Base-by-base conservation (phyloP, 2,329 filamentous ascomycete species). In the Ascochyta pisi region DNA sequence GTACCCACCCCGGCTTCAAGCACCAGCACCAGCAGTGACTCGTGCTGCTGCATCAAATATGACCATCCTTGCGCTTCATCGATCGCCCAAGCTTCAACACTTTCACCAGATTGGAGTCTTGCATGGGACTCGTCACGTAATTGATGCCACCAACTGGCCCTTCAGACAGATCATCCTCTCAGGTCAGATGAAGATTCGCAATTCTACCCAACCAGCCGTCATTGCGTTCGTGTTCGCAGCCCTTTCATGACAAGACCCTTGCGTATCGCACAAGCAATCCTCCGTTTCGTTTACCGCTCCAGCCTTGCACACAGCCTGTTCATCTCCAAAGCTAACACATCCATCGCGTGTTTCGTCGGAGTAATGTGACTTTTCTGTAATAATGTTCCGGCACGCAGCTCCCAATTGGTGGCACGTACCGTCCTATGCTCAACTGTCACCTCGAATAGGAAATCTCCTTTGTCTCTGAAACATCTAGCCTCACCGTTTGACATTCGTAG, bases 391-490 rank as follows among this genome's bases (percentile, higher is more conserved):
- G 16, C 22, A 23, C 33, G n/a, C 10, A 43, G 39, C 48, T 33
- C 35, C 27, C 15, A 41, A 13, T 13, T 41, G 26, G 50, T 38
- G 12, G 50, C 50, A 46, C 27, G 50, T 15, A 35, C 50, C 35
- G 9, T 23, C 27, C 27, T 2, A 16, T 45, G 37, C 43, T 40
- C 50, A 41, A 27, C 24, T 40, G 24, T 48, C 33, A 26, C 9
- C 44, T n/a, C 16, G 37, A 49, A 49, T 9, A 15, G 37, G 37
- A 8, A 24, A 39, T 19, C 15, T 48, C 50, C 29, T 13, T 48
- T 54, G 16, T 44, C 38, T 22, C 19, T 54, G 44, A 54, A 48
- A 54, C 51, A 40, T 39, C 44, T 54, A 54, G 37, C 51, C 22
- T 16, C 6, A 39, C 33, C 39, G 39, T 44, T 24, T 40, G 38